Evolutionary conservation across 1,284 basidiomycete species (phyloP).

Genomic region (Cutaneotrichosporon curvatum): DNA sequence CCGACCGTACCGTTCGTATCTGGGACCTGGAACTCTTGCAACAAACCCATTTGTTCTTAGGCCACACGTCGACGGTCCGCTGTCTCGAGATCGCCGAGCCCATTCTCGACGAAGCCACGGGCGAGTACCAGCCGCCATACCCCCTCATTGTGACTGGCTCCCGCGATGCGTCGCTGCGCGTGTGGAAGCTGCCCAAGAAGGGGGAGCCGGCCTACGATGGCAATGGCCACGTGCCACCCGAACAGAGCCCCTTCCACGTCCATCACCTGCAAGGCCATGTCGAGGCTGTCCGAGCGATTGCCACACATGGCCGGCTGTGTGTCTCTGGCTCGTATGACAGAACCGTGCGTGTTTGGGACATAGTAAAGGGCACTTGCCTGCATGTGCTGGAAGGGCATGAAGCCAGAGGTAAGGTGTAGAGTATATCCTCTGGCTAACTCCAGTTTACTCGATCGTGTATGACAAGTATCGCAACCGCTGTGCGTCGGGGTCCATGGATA

Average conservation of each 20-base stretch:
- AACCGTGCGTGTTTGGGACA: slow-evolving; percentile 89
- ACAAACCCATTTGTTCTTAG: slow-evolving; percentile 84
- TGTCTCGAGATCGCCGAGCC: slow-evolving; percentile 48
- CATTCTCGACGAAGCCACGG: slow-evolving; percentile 43
- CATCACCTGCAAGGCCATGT: slow-evolving; percentile 77
- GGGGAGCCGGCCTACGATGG: slow-evolving; percentile 57
- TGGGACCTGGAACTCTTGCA: slow-evolving; percentile 76
- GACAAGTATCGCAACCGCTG: slow-evolving; percentile 76
- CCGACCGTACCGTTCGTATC: slow-evolving; percentile 86
- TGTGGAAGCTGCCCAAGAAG: slow-evolving; percentile 78
- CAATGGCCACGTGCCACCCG: slow-evolving; percentile 26
- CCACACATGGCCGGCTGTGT: slow-evolving; percentile 76
- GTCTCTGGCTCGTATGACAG: slow-evolving; percentile 95
- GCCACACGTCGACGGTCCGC: slow-evolving; percentile 82
- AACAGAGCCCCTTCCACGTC: slow-evolving; percentile 84
- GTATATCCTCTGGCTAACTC: slow-evolving; percentile 1
- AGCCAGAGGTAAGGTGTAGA: slow-evolving; percentile 63
- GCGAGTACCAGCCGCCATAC: slow-evolving; percentile 48
- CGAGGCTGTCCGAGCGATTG: slow-evolving; percentile 84
- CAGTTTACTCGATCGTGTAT: slow-evolving; percentile 85
- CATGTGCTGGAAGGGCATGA: slow-evolving; percentile 78
- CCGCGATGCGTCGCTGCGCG: slow-evolving; percentile 77
- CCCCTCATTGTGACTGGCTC: slow-evolving; percentile 88
- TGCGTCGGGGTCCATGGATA: slow-evolving; percentile 93
- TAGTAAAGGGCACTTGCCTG: slow-evolving; percentile 74